Percentiles rank a stretch among this genome's conserved stretches.
Evolutionary conservation across 140 eudicot genomes (phyloP).

Genomic region (Oenanthe javanica): DNA sequence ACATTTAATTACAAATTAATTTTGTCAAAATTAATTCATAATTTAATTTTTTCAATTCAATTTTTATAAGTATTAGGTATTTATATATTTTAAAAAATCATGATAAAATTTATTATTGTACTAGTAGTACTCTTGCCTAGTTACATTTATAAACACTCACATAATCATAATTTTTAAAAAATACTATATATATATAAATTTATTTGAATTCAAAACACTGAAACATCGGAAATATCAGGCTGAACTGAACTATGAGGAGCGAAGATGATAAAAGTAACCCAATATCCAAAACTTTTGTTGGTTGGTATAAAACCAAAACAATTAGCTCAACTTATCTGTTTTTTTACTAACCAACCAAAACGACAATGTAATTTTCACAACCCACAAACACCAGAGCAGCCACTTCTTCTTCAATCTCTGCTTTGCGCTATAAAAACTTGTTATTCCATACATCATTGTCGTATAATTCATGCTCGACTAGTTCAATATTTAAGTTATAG

Average conservation of each 20-base stretch:
- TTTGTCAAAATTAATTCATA: too few species aligned
- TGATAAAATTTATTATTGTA: too few species aligned
- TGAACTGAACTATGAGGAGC: neutral
- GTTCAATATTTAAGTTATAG: constrained; percentile 27
- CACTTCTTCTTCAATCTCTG: constrained; percentile 17
- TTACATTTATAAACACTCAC: too few species aligned
- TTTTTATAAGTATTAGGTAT: too few species aligned
- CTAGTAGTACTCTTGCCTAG: too few species aligned
- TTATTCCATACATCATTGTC: constrained; percentile 21
- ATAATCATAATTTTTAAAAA: too few species aligned
- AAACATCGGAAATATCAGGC: too few species aligned
- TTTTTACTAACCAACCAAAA: neutral
- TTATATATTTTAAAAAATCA: too few species aligned
- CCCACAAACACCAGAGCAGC: constrained; percentile 1
- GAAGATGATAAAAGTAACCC: neutral
- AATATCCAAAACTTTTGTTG: neutral
- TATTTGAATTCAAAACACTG: too few species aligned
- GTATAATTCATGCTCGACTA: constrained; percentile 21
- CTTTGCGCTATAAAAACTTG: constrained; percentile 21
- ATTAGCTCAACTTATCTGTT: neutral
- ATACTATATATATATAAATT: too few species aligned
- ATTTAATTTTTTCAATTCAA: too few species aligned
- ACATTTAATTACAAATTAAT: too few species aligned
- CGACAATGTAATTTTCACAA: neutral
- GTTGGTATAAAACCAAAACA: neutral